Base-by-base conservation (phyloP, 768 basidiomycete genomes). In the Boletus huronensis region DNA sequence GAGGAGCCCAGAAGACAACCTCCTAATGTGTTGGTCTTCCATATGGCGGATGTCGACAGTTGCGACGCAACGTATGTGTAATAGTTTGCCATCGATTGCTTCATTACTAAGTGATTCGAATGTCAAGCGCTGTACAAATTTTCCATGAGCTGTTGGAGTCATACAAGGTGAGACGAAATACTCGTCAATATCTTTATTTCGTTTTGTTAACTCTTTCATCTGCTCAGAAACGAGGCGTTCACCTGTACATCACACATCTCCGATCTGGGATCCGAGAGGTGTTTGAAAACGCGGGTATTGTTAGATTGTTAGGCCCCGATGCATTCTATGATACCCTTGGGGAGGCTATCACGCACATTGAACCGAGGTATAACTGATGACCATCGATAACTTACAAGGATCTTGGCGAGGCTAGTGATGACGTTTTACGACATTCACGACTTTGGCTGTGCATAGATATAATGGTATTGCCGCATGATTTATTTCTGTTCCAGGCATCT, bases 11-110 rank as follows among this genome's bases (percentile, higher is more conserved):
- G 83, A 14, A 77, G 93, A 58, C 81, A 84, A 50, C 79, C 87
- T 53, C 86, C 93, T 5, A 81, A 79, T 13, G 84, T 84, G 2
- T 71, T 98, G 23, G 91, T 97, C 21, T 94, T 99, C 71, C 95
- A 98, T 62, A 80, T 98, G 79, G 87, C 88, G 13, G 96, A 98
- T 72, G 88, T 97, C 4, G 91, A 94, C 53, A 81, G 78, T 17
- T 85, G 91, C 55, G 96, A 99, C 68, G 93, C 96, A 8, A 93
- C 91, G 89, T 95, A 64, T 70, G 88, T 74, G 21, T 14, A 31
- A n/a, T 11, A 6, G 2, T n/a, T 47, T 39, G 9, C 43, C 52
- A 23, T 13, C 39, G 47, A n/a, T 39, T n/a, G 5, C 40, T 29
- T 14, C 25, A 17, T 50, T 23, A 28, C 21, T 55, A 5, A 70